Evolutionary conservation across 495 filamentous ascomycete species (phyloP), one percentile per base, ranked within the genome.

Genomic region (Gamarada debralockiae): DNA sequence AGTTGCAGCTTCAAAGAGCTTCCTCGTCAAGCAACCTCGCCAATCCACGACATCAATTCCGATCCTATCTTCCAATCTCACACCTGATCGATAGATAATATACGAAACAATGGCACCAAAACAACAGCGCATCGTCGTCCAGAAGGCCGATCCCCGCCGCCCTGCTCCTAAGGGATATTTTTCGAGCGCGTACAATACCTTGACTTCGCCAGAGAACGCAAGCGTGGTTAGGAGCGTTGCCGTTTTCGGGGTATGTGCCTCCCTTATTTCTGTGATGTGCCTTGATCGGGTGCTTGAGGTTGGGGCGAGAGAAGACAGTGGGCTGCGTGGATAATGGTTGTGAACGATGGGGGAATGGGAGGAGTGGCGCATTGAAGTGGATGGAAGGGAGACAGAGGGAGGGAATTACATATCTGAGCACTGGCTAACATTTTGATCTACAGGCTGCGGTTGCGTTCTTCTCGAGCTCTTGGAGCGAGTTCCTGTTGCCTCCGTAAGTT

Each of bases 361-460:
- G 33, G 5, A 36, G 33, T 12, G n/a, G n/a, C n/a, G n/a, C n/a
- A n/a, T n/a, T n/a, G n/a, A n/a, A n/a, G 27, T 29, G 21, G 42
- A 22, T 27, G 21, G 42, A 7, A 31, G n/a, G 20, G 41, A 23
- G 45, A 20, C 3, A 22, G 2, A 17, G 22, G 48, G 7, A 45
- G 20, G 23, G 23, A 25, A 20, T 2, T 43, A n/a, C 23, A n/a
- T 18, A 14, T 48, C 13, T 23, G 29, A 7, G 20, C 37, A 39
- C 12, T 47, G 21, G 48, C 40, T 47, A 41, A 33, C 52, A 56
- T 18, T 25, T 39, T 38, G 63, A 68, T 56, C 3, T 22, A 14
- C 59, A 90, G 86, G 81, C 76, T 58, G 84, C 84, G 54, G 77
- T 90, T 41, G 81, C 85, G 43, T 87, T 90, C 73, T 73, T 90